Evolutionary conservation across 2,329 filamentous ascomycete species (phyloP).

Genomic region (Fusarium sp.): DNA sequence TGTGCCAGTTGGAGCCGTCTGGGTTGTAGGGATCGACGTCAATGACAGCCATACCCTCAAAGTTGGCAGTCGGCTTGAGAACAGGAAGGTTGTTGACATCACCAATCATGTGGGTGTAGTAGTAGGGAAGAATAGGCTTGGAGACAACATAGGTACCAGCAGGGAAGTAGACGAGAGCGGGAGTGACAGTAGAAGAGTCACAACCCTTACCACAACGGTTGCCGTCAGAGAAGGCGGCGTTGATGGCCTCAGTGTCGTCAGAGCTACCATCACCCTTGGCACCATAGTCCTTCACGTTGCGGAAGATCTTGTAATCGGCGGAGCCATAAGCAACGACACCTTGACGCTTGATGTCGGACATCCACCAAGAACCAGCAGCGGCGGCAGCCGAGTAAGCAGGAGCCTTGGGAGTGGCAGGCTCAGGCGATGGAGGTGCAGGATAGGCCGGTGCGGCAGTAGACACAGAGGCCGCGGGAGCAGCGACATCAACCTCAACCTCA

Average conservation of each 20-base stretch:
- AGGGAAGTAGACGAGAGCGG: conserved; percentile 92
- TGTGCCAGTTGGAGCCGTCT: conserved; percentile 77
- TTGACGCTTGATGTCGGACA: conserved; percentile 74
- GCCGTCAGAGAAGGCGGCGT: conserved; percentile 80
- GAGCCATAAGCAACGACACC: conserved; percentile 71
- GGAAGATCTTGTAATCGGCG: conserved; percentile 75
- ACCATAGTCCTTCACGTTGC: conserved; percentile 81
- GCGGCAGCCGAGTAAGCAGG: conserved; percentile 18
- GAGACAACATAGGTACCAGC: conserved; percentile 86
- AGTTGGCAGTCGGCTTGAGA: conserved; percentile 77
- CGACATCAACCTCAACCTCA: background rate
- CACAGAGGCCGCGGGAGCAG: conserved; percentile 25
- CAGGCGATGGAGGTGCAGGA: conserved; percentile 3
- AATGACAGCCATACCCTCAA: conserved; percentile 87
- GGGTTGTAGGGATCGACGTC: conserved; percentile 86
- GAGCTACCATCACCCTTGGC: conserved; percentile 74
- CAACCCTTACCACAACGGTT: conserved; percentile 83
- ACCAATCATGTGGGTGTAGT: conserved; percentile 93
- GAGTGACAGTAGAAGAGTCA: conserved; percentile 83
- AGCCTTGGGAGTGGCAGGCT: background rate
- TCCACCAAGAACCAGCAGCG: conserved; percentile 69
- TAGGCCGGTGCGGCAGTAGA: background rate
- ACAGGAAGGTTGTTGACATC: conserved; percentile 78
- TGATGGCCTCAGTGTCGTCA: conserved; percentile 92
- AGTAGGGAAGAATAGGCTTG: conserved; percentile 82